Percentiles rank a stretch among this genome's conserved stretches.
phyloP scores from a whole-genome alignment of 108 stramenopile species.

The Parietichytrium sp. region DNA sequence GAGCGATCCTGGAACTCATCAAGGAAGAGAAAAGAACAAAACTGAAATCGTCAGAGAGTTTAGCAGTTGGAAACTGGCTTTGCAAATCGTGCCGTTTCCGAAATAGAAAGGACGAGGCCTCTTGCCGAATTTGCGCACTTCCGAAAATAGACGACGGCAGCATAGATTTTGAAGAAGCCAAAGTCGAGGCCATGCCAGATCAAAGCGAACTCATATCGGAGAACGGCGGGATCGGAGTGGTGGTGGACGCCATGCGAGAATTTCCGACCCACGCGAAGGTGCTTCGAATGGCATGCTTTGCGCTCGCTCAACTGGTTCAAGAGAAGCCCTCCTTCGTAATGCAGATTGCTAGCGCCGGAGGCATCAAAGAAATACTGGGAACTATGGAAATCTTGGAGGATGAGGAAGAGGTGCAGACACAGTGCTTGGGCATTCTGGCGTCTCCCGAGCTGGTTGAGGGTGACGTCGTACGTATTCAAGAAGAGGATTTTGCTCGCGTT shows the following conservation, averaged over 20 bases:
- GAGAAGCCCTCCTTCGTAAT: background rate
- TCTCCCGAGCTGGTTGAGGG: constrained; percentile 18
- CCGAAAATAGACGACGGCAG: background rate
- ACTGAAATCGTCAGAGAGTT: background rate
- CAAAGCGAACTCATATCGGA: no score
- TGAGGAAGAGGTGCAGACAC: background rate
- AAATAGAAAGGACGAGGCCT: background rate
- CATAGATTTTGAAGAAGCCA: background rate
- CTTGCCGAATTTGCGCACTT: constrained; percentile 12
- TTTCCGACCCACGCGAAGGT: background rate
- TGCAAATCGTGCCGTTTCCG: constrained; percentile 18
- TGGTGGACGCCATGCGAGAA: background rate
- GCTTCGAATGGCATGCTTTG: background rate
- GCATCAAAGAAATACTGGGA: background rate
- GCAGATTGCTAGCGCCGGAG: background rate
- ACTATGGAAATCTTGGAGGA: background rate
- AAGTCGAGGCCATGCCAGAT: background rate
- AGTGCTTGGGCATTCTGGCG: constrained; percentile 9
- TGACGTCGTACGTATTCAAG: background rate
- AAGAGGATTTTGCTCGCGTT: background rate
- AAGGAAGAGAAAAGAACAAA: constrained; percentile 15
- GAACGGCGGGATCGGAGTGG: background rate
- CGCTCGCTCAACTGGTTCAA: constrained; percentile 15
- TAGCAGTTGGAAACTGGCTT: background rate
- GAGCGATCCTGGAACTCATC: constrained; percentile 12